Conservation (phyloP, 495 filamentous ascomycete species). For the Echria macrotheca region DNA sequence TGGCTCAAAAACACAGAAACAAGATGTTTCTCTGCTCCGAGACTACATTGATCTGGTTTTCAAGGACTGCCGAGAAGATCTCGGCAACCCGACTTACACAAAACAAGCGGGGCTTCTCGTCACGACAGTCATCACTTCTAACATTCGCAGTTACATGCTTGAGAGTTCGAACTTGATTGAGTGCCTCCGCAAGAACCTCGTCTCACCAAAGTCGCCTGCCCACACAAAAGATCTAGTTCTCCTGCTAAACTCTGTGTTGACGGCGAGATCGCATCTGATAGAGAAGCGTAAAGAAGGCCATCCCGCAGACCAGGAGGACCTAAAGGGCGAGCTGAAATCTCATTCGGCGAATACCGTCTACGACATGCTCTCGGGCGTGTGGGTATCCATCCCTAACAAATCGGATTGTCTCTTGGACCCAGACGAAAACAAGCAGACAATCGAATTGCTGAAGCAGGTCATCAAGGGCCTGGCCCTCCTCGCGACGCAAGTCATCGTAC, state of each 20-base stretch:
- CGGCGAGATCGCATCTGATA: slow-evolving; percentile 29
- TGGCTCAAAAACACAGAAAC: slow-evolving; percentile 26
- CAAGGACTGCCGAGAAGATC: slow-evolving; percentile 39
- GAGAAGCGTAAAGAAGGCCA: slow-evolving; percentile 18
- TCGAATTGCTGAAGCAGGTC: slow-evolving; percentile 32
- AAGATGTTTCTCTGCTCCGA: slow-evolving; percentile 28
- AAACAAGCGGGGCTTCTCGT: slow-evolving; percentile 42
- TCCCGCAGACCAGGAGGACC: slow-evolving; percentile 20
- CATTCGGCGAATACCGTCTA: slow-evolving; percentile 28
- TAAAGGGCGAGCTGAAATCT: slow-evolving; percentile 13
- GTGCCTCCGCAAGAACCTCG: slow-evolving; percentile 33
- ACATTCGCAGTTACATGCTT: slow-evolving; percentile 26
- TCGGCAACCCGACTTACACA: slow-evolving; percentile 40
- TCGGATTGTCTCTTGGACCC: too few species aligned
- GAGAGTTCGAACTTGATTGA: slow-evolving; percentile 31
- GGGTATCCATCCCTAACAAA: slow-evolving; percentile 26
- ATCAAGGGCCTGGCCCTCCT: slow-evolving; percentile 36
- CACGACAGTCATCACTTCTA: slow-evolving; percentile 36
- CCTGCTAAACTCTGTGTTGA: slow-evolving; percentile 36
- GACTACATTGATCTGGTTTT: slow-evolving; percentile 34
- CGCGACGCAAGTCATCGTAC: slow-evolving; percentile 26
- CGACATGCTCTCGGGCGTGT: slow-evolving; percentile 36
- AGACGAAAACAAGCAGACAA: slow-evolving; percentile 25
- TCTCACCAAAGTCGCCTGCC: slow-evolving; percentile 33
- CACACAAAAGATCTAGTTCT: slow-evolving; percentile 39